phyloP scores from a whole-genome alignment of 495 filamentous ascomycete species.

The Annulohypoxylon maeteangense region DNA sequence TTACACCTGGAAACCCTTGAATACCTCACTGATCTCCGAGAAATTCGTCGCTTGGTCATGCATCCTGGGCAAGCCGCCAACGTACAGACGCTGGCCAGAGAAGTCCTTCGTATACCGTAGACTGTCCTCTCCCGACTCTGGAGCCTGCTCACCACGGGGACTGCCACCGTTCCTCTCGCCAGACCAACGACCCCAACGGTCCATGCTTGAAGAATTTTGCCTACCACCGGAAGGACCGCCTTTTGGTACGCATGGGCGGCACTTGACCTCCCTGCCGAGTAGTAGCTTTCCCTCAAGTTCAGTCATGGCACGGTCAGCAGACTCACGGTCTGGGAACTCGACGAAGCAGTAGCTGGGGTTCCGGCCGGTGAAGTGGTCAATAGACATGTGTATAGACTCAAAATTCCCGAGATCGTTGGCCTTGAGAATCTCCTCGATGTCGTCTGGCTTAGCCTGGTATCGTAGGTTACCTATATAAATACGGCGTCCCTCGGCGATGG shows the following conservation, averaged over 20 bases:
- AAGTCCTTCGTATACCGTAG: conserved; percentile 33
- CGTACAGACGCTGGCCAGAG: conserved; percentile 65
- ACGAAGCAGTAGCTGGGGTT: conserved; percentile 81
- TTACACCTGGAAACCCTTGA: conserved; percentile 65
- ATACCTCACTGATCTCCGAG: conserved; percentile 65
- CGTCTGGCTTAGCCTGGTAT: conserved; percentile 69
- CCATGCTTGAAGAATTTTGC: conserved; percentile 28
- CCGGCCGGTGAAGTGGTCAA: conserved; percentile 72
- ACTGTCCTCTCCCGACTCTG: not conserved
- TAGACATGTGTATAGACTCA: conserved; percentile 71
- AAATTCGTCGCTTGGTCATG: conserved; percentile 64
- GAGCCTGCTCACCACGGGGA: not conserved
- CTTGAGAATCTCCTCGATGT: conserved; percentile 68
- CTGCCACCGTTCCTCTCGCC: conserved; percentile 24
- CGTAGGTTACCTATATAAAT: conserved; percentile 77
- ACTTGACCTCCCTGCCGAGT: conserved; percentile 67
- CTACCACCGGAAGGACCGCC: conserved; percentile 29
- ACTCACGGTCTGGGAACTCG: conserved; percentile 66
- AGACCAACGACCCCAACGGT: conserved; percentile 55
- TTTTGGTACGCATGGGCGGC: conserved; percentile 68
- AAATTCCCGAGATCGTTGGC: conserved; percentile 56
- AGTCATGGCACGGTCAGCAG: conserved; percentile 66
- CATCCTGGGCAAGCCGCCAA: conserved; percentile 70
- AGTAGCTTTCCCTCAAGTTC: conserved; percentile 64
- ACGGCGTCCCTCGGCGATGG: conserved; percentile 61